These are phyloP conservation scores for Quercus agrifolia DNA, from an alignment of 306 rosid genomes.

Conservation along the genomic window DNA sequence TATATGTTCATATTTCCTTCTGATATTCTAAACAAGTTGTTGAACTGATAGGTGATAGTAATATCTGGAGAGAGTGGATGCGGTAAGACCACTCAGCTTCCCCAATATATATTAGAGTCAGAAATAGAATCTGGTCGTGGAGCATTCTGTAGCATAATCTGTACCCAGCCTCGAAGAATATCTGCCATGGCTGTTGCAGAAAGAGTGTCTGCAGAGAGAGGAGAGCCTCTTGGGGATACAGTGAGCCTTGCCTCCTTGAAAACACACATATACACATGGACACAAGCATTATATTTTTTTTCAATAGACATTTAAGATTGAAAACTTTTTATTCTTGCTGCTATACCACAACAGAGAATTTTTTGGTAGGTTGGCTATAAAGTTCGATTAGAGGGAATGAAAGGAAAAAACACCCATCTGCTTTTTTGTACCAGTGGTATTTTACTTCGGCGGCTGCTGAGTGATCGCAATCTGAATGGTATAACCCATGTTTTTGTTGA, in stretches of 20 bases:
- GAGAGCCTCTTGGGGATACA: slow-evolving; percentile 57
- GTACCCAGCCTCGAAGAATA: slow-evolving; percentile 58
- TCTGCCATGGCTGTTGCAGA: slow-evolving; percentile 61
- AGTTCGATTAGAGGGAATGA: slow-evolving; percentile 63
- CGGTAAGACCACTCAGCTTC: slow-evolving; percentile 63
- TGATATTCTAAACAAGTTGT: background rate
- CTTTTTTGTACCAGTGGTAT: slow-evolving; percentile 62
- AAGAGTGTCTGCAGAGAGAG: slow-evolving; percentile 57
- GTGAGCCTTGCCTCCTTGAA: slow-evolving; percentile 35
- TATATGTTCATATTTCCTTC: background rate
- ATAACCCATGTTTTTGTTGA: slow-evolving; percentile 60
- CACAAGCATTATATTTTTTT: slow-evolving; percentile 21
- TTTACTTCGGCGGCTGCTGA: slow-evolving; percentile 54
- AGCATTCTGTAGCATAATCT: slow-evolving; percentile 55
- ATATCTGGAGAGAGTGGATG: slow-evolving; percentile 69
- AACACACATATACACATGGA: slow-evolving; percentile 8
- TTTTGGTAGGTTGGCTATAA: slow-evolving; percentile 69
- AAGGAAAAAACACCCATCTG: slow-evolving; percentile 58
- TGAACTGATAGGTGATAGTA: slow-evolving; percentile 39
- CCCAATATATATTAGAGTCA: slow-evolving; percentile 54
- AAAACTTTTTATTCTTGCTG: slow-evolving; percentile 51
- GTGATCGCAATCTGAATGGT: slow-evolving; percentile 53
- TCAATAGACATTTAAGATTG: slow-evolving; percentile 33
- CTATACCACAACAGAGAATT: slow-evolving; percentile 68
- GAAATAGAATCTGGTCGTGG: slow-evolving; percentile 65